Evolutionary conservation across 2,329 filamentous ascomycete genomes (phyloP), one percentile per base, ranked within the genome.

Genomic region (Ploettnerulaceae sp.): DNA sequence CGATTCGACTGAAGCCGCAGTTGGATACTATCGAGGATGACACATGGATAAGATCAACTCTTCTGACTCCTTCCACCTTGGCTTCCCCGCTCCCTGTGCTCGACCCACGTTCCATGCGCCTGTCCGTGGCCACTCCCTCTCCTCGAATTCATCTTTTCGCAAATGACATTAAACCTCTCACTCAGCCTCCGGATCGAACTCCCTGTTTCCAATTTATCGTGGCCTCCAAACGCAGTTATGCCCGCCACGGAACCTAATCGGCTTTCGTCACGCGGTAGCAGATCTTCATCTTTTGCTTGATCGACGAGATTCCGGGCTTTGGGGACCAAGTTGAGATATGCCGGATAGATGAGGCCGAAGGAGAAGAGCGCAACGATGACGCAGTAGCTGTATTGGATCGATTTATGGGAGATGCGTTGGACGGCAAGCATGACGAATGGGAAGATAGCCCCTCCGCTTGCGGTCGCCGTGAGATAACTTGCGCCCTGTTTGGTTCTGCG

Each of bases 401-500:
- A 45, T 7, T 42, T 44, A 3, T 37, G 3, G n/a, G 56, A 37
- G 1, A 52, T 14, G 3, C 29, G 34, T 25, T 59, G 53, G 8
- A 62, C 53, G 4, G 49, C 60, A 7, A 45, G 59, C 51, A 63
- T 59, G 1, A 61, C 52, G 29, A 57, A 62, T 1, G 59, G 57
- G 26, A 61, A 63, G 0, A 55, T 37, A 7, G 48, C 57, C 2
- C 62, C 62, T 8, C 61, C 61, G 21, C 47, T 36, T 1, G 45
- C 48, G 1, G 54, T 52, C 1, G 60, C 59, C 0, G 90, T 86
- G 54, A 94, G 82, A 64, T 80, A 86, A 1, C 84, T 84, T 0
- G 84, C 83, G 0, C 84, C 87, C 37, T 83, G 76, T 68, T 94
- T 94, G 3, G 85, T 89, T 54, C 87, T 76, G n/a, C 78, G 75